Evolutionary conservation across 768 basidiomycete species (phyloP).

Genomic region (Kwoniella mangroviensis): DNA sequence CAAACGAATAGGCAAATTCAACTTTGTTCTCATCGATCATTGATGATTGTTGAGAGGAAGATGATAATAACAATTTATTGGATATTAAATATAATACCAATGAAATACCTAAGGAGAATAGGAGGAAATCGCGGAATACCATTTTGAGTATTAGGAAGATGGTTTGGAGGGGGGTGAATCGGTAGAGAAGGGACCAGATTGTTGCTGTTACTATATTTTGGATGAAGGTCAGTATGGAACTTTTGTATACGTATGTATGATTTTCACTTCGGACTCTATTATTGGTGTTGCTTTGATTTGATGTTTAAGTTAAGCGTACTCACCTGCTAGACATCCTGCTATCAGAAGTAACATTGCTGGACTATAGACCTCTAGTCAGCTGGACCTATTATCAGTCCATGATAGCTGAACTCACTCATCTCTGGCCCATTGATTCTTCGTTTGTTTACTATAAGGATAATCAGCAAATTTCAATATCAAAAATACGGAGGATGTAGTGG

Average conservation of each 20-base stretch:
- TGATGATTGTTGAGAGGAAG: constrained; percentile 68
- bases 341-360: constrained; percentile 92
- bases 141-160: constrained; percentile 75
- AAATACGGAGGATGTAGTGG: too few species aligned
- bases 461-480: constrained; percentile 3
- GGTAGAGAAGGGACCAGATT: constrained; percentile 85
- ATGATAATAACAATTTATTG: constrained; percentile 72
- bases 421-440: constrained; percentile 96
- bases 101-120: constrained; percentile 74
- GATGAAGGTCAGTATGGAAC: not conserved
- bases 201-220: constrained; percentile 69
- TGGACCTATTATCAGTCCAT: not conserved
- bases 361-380: constrained; percentile 22
- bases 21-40: constrained; percentile 67
- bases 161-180: constrained; percentile 65
- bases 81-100: constrained; percentile 68
- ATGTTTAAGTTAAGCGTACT: too few species aligned
- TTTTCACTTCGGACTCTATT: too few species aligned
- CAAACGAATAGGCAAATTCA: constrained; percentile 94
- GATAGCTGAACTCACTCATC: constrained; percentile 66
- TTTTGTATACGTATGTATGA: too few species aligned
- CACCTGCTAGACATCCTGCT: constrained; percentile 75
- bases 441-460: constrained; percentile 65
- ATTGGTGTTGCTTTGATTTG: too few species aligned
- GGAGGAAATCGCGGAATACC: constrained; percentile 85